Base-by-base conservation (phyloP, 225 moss, liverwort and hornwort genomes). In the Physcomitrium patens region DNA sequence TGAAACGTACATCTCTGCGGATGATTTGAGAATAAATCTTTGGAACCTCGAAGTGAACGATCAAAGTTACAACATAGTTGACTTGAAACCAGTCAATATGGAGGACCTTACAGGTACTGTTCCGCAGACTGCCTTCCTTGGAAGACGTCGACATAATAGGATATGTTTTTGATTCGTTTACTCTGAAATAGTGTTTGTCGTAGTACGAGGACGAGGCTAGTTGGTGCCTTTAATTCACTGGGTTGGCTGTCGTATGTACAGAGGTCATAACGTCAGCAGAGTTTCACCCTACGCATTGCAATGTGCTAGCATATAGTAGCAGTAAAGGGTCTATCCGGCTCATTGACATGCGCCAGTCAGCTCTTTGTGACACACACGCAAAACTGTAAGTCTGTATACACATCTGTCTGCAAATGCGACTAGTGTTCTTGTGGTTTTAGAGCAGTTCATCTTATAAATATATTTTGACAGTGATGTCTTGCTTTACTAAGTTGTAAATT, bases 311-410 rank as follows among this genome's bases (percentile, higher is more conserved):
- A 53, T 97, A 97, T 87, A 97, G 96, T 89, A 97, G 96, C 92
- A 94, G 94, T 83, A 97, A 97, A 79, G 96, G 96, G 58, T 91
- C 96, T 65, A 94, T 97, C 83, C 94, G 96, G 68, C 93, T 97
- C 67, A 94, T 97, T 87, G 96, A 97, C 79, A 97, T 97, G 96
- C 96, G 96, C 72, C 96, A 97, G 88, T 97, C 96, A 79, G 96
- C 96, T 79, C 89, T 97, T 65, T 97, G 96, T 82, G 96, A 97
- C 82, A 91, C 92, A 70, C 93, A 97, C 83, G 79, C 94, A 63
- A 97, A 97, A 85, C 86, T 97, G 96, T 97, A 92, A 59, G 81
- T 79, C 31, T 66, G n/a, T n/a, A 37, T 71, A 79, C 47, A 47
- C 57, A 68, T 31, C 0, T 26, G 13, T 27, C 49, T 78, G 3